Evolutionary conservation across 2,329 filamentous ascomycete genomes (phyloP).

Genomic region (Colletotrichum spaethianum): DNA sequence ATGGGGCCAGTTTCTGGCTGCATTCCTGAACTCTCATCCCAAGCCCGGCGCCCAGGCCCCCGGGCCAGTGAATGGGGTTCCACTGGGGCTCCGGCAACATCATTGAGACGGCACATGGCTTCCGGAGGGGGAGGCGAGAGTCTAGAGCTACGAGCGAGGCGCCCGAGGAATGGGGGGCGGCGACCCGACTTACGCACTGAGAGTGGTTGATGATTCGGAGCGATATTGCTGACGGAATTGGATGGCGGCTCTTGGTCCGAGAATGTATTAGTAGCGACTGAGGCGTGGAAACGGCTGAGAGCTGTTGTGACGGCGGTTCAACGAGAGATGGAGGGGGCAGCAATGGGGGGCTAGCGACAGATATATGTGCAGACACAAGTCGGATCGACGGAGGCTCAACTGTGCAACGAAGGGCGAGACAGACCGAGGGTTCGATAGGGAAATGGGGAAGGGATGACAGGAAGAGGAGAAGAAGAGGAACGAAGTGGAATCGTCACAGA

Average conservation of each 20-base stretch:
- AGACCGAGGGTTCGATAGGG: slow-evolving; percentile 1
- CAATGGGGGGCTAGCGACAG: background rate
- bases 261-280: slow-evolving; percentile 25
- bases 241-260: slow-evolving; percentile 3
- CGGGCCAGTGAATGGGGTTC: slow-evolving; percentile 4
- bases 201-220: background rate
- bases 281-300: background rate
- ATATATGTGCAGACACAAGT: slow-evolving; percentile 30
- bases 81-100: slow-evolving; percentile 10
- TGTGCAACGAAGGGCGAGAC: slow-evolving; percentile 36
- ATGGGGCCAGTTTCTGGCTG: background rate
- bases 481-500: slow-evolving; percentile 12
- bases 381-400: slow-evolving; percentile 1
- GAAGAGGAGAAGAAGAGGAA: slow-evolving; percentile 19
- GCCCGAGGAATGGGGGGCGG: slow-evolving; percentile 18
- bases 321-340: slow-evolving; percentile 7
- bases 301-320: background rate
- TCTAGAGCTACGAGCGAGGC: slow-evolving; percentile 5
- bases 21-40: slow-evolving; percentile 38
- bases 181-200: slow-evolving; percentile 26
- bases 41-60: background rate
- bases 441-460: slow-evolving; percentile 18
- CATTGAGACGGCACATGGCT: slow-evolving; percentile 19
- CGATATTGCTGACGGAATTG: slow-evolving; percentile 12
- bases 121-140: background rate